Evolutionary conservation across 345 rosid species (phyloP), one percentile per base, ranked within the genome.

Genomic region (Salix dunnii): DNA sequence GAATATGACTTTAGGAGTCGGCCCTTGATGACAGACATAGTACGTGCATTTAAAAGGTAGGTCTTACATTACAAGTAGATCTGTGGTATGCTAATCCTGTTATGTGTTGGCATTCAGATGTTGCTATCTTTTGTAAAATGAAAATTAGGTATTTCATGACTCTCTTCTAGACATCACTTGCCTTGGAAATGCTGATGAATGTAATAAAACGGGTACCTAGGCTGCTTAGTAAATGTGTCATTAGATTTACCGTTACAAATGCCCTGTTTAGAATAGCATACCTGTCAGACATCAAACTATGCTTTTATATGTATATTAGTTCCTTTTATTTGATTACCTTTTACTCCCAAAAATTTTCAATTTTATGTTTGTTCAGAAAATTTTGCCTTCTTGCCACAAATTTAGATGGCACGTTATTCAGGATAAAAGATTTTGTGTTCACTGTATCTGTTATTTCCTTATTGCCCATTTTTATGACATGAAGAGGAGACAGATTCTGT

Each of bases 1-100:
- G 90, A 91, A 85, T 89, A 88, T 86, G 98, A 96, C 86, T 85
- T 91, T 58, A 88, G 97, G 82, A 90, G 80, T 80, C 90, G 99
- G 20, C 99, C 99, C 74, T 75, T 91, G n/a, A 89, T 96, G 91
- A 86, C 80, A 75, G 94, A 93, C 85, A 90, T 96, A 76, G 63
- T 93, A 43, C 81, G 75, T 10, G 88, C 87, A 55, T 90, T 96
- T 61, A 82, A 84, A 80, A 87, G 98, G 99, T 93, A 86, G 51
- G 51, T 36, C 2, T 72, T 68, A 31, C 71, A n/a, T n/a, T 68
- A 43, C 23, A 5, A 18, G 49, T 20, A 36, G 23, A 25, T 25
- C 23, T 46, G 70, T 10, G 9, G 17, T 23, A 7, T 58, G 12
- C 31, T 17, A 49, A 72, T 69, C 61, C 14, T 43, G 67, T 42